Conservation (phyloP, 768 basidiomycete genomes). For the Hypholoma sublateritium region DNA sequence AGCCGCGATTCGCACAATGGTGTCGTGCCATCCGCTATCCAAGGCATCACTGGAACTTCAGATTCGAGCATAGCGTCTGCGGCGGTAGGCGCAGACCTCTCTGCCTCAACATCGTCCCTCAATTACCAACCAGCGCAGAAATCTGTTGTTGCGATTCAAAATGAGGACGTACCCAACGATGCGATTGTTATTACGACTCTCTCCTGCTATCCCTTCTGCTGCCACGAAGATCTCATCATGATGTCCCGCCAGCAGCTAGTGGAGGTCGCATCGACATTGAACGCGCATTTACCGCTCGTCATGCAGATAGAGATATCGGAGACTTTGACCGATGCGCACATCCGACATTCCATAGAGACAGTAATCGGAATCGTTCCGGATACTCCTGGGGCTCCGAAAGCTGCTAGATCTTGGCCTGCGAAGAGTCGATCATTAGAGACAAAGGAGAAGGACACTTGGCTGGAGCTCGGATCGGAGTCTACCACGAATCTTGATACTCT, state of each 20-base stretch:
- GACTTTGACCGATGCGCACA: conserved; percentile 31
- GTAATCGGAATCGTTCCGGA: conserved; percentile 54
- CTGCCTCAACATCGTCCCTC: neutral
- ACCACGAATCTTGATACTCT: neutral
- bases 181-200: conserved; percentile 66
- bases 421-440: neutral
- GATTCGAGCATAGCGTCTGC: neutral
- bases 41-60: no score
- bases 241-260: conserved; percentile 60
- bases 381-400: conserved; percentile 38
- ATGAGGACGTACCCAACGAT: conserved; percentile 50
- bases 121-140: neutral
- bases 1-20: conserved; percentile 3
- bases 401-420: conserved; percentile 18
- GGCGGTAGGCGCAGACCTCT: neutral
- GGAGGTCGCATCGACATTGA: conserved; percentile 52
- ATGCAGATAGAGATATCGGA: conserved; percentile 45
- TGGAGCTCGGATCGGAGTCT: conserved; percentile 7
- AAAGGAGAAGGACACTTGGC: conserved; percentile 7
- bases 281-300: conserved; percentile 51
- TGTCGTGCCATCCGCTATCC: no score
- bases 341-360: conserved; percentile 57
- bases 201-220: conserved; percentile 61
- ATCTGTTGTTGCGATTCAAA: conserved; percentile 58
- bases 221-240: conserved; percentile 68